A percentile compares a stretch with the other conserved stretches of the same genome.
Evolutionary conservation across 2,329 filamentous ascomycete genomes (phyloP).

Genomic region (Dactylellina haptotyla): DNA sequence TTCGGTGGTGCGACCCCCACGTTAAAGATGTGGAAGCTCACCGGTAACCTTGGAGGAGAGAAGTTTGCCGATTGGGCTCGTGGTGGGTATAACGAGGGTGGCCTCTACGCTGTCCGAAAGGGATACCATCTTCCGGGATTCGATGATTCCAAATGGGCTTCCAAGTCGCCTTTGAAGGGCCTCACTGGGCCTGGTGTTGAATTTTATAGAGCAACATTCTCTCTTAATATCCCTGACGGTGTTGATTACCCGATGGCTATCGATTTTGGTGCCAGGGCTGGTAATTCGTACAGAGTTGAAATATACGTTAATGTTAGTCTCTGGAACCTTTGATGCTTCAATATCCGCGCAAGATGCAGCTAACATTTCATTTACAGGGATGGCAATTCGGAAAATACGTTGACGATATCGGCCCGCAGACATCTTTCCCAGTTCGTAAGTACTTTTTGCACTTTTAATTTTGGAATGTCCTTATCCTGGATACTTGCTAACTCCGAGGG

Average conservation of each 20-base stretch:
- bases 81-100: conserved; percentile 75
- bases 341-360: background rate
- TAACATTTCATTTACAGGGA: conserved; percentile 59
- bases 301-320: conserved; percentile 73
- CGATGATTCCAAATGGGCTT: conserved; percentile 64
- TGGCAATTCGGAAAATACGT: conserved; percentile 75
- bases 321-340: background rate
- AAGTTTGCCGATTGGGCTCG: conserved; percentile 70
- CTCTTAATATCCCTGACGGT: conserved; percentile 67
- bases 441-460: conserved; percentile 64
- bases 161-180: conserved; percentile 63
- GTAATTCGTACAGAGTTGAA: conserved; percentile 68
- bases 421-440: conserved; percentile 75
- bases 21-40: conserved; percentile 72
- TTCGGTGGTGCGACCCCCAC: conserved; percentile 65
- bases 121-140: conserved; percentile 71
- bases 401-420: conserved; percentile 79
- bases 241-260: conserved; percentile 73
- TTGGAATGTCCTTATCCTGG: background rate
- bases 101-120: conserved; percentile 68
- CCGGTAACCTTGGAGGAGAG: conserved; percentile 75
- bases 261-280: conserved; percentile 66
- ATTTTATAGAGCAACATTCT: conserved; percentile 69
- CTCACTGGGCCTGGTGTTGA: conserved; percentile 66
- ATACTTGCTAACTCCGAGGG: background rate